Conservation (phyloP, 805 yeast genomes). For the Hanseniaspora hatyaiensis region DNA sequence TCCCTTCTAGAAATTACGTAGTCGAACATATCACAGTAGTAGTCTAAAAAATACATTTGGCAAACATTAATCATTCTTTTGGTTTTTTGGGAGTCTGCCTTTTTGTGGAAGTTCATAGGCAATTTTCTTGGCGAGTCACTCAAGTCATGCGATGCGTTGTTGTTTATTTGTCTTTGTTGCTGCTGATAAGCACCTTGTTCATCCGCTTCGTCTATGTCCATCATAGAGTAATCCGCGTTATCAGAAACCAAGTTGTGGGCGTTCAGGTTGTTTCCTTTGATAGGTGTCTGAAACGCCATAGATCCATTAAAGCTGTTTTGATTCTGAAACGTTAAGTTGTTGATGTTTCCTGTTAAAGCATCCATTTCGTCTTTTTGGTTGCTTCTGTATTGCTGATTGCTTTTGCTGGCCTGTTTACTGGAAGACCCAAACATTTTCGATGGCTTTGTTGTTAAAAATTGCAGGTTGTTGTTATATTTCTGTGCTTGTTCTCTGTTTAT, state of each 20-base stretch:
- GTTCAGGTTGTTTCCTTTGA: conserved; percentile 18
- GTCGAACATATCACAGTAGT: conserved; percentile 91
- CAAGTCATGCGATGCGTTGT: conserved; percentile 17
- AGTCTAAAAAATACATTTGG: conserved; percentile 85
- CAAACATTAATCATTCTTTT: conserved; percentile 81
- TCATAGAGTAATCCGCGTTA: conserved; percentile 26
- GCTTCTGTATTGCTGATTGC: background rate
- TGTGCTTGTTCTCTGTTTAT: background rate
- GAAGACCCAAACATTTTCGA: conserved; percentile 10
- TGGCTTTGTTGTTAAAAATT: background rate
- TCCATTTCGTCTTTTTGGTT: conserved; percentile 24
- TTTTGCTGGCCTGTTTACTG: conserved; percentile 8
- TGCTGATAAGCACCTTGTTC: background rate
- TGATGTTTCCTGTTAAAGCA: conserved; percentile 29
- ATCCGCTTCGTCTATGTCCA: conserved; percentile 28
- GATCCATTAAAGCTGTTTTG: conserved; percentile 5
- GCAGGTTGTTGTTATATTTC: background rate
- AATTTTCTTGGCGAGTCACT: conserved; percentile 29
- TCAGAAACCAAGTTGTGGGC: conserved; percentile 20
- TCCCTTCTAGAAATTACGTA: conserved; percentile 79
- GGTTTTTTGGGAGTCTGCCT: conserved; percentile 62
- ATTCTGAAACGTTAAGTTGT: conserved; percentile 25
- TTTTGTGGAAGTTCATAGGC: conserved; percentile 39
- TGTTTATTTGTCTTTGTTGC: conserved; percentile 19
- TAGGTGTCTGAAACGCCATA: conserved; percentile 20